Evolutionary conservation across 148 eudicot genomes (phyloP).

Genomic region (Heliosperma pusillum): DNA sequence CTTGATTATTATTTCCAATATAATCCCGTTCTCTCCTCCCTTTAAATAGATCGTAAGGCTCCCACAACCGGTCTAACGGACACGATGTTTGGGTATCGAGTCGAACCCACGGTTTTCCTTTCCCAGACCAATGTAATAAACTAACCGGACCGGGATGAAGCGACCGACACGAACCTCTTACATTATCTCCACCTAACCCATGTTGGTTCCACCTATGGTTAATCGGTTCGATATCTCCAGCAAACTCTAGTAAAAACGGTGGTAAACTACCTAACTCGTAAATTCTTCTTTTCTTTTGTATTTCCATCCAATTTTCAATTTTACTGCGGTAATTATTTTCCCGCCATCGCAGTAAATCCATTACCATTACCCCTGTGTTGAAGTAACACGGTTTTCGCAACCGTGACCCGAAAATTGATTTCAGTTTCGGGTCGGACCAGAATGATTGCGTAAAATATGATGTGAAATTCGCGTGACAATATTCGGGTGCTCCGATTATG

Average conservation of each 20-base stretch:
- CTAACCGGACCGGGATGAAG: conserved; percentile 85
- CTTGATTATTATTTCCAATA: neutral
- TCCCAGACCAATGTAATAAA: conserved; percentile 78
- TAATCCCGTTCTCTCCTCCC: conserved; percentile 18
- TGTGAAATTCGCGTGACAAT: conserved; percentile 77
- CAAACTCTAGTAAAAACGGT: conserved; percentile 36
- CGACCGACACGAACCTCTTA: conserved; percentile 58
- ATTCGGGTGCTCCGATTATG: conserved; percentile 70
- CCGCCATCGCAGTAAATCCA: conserved; percentile 59
- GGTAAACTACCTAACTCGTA: conserved; percentile 65
- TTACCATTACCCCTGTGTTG: conserved; percentile 67
- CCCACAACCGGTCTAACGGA: conserved; percentile 79
- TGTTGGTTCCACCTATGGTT: conserved; percentile 45
- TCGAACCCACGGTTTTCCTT: conserved; percentile 86
- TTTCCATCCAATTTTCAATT: conserved; percentile 76
- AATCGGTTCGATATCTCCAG: conserved; percentile 55
- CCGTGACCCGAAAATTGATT: conserved; percentile 28
- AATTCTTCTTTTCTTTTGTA: conserved; percentile 62
- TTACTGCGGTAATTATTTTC: conserved; percentile 39
- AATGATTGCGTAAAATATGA: conserved; percentile 51
- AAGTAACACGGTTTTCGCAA: conserved; percentile 25
- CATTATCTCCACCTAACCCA: conserved; percentile 79
- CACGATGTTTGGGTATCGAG: conserved; percentile 56
- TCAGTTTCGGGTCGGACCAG: conserved; percentile 59
- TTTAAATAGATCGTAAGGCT: conserved; percentile 66